A percentile compares a stretch with the other conserved stretches of the same genome.
Evolutionary conservation across 164 flowering plant species (phyloP).

Genomic region (Tinospora cordifolia): DNA sequence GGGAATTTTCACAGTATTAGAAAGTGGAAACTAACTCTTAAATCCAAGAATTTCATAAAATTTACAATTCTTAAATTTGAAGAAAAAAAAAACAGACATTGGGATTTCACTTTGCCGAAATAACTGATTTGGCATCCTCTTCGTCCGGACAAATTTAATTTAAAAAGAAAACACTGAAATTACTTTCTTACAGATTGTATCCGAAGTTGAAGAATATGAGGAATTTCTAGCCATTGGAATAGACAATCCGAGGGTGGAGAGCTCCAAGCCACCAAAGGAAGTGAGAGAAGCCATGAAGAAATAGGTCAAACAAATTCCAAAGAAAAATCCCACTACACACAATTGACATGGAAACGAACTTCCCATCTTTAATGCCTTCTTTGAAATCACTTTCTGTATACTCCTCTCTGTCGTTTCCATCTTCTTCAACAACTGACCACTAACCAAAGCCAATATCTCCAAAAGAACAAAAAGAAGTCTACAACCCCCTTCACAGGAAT

Average conservation of each 20-base stretch:
- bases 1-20: not conserved
- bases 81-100: not conserved
- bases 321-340: conserved; percentile 76
- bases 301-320: conserved; percentile 75
- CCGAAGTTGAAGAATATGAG: conserved; percentile 31
- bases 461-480: no score
- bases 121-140: not conserved
- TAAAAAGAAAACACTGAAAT: not conserved
- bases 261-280: conserved; percentile 35
- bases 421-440: no score
- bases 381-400: conserved; percentile 73
- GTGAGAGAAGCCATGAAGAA: conserved; percentile 58
- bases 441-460: no score
- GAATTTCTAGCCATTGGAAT: conserved; percentile 24
- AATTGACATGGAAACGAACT: conserved; percentile 78
- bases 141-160: not conserved
- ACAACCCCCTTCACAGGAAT: no score
- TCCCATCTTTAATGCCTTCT: conserved; percentile 73
- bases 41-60: not conserved
- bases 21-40: not conserved
- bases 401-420: conserved; percentile 43
- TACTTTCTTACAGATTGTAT: conserved; percentile 32
- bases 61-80: not conserved
- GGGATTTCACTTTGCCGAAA: not conserved
- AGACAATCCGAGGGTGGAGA: conserved; percentile 34